A percentile compares a stretch with the other conserved stretches of the same genome.
phyloP scores from a whole-genome alignment of 2,329 filamentous ascomycete genomes.

The Claviceps sp. region DNA sequence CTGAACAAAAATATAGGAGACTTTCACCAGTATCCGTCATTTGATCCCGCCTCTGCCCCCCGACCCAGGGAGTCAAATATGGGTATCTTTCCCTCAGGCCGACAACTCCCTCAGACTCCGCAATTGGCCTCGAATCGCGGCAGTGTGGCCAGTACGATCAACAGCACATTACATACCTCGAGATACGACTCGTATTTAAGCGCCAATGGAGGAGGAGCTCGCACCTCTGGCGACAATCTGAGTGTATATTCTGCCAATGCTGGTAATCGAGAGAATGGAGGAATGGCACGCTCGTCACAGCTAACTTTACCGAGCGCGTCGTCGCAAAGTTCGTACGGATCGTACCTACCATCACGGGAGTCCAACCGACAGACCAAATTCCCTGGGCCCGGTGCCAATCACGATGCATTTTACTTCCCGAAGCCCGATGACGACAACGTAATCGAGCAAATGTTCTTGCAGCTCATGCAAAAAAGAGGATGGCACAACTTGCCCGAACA shows the following conservation, averaged over 20 bases:
- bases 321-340: conserved; percentile 41
- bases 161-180: conserved; percentile 38
- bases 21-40: conserved; percentile 78
- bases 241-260: conserved; percentile 44
- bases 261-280: conserved; percentile 26
- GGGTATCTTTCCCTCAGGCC: conserved; percentile 51
- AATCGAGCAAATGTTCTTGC: conserved; percentile 82
- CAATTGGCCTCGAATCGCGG: conserved; percentile 52
- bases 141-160: conserved; percentile 39
- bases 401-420: conserved; percentile 47
- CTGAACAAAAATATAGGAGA: conserved; percentile 65
- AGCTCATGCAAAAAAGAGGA: conserved; percentile 92
- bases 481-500: conserved; percentile 96
- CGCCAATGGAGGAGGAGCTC: conserved; percentile 44
- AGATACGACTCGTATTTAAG: conserved; percentile 52
- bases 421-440: conserved; percentile 69
- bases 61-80: conserved; percentile 33
- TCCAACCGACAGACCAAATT: conserved; percentile 45
- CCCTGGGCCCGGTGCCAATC: conserved; percentile 21
- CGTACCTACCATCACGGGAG: conserved; percentile 36
- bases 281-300: conserved; percentile 17
- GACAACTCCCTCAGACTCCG: conserved; percentile 61
- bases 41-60: conserved; percentile 38
- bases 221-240: conserved; percentile 39
- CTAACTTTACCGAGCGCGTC: conserved; percentile 41